Base-by-base conservation (phyloP, 371 early-diverging fungal species). In the Mucor piriformis region DNA sequence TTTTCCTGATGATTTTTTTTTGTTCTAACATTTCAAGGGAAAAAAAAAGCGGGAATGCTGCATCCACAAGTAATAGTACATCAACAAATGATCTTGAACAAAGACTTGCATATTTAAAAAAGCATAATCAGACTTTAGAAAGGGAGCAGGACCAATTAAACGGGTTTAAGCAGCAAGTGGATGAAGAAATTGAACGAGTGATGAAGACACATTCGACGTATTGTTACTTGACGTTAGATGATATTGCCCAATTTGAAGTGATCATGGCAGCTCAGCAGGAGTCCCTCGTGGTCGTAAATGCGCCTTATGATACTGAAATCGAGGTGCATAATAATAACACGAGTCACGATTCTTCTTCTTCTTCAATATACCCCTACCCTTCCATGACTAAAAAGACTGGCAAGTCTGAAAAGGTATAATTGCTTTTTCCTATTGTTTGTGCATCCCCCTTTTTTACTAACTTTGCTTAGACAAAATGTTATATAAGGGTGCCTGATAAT, bases 161-260 rank as follows among this genome's bases (percentile, higher is more conserved):
- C 16, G 21, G 23, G 7, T 65, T 63, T 25, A 66, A 68, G 23
- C 66, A 65, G n/a, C 65, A 74, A 57, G 50, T 73, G 10, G 71
- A 73, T 54, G 57, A 64, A 50, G 67, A 73, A 49, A 71, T 73
- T 21, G 72, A 74, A 32, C 50, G 51, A 51, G 59, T 67, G 8
- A 54, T 77, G 42, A 61, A 70, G 40, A 44, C 50, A 33, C 67
- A 72, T 46, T 34, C 61, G 23, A 43, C 59, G 18, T 66, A 73
- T 59, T 77, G 77, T 49, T 74, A 77, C 53, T 46, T 77, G 43
- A 74, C 77, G 21, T 13, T 74, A 11, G 64, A 73, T 27, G 77
- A 77, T 42, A 51, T 74, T 12, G 61, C 57, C 10, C 57, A 49
- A 40, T 76, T 72, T 63, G 61, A 73, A 51, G 55, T 54, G 10